These are phyloP conservation scores for Hyphopichia fennica DNA, from an alignment of 1,139 yeast genomes.

Conservation along the genomic window DNA sequence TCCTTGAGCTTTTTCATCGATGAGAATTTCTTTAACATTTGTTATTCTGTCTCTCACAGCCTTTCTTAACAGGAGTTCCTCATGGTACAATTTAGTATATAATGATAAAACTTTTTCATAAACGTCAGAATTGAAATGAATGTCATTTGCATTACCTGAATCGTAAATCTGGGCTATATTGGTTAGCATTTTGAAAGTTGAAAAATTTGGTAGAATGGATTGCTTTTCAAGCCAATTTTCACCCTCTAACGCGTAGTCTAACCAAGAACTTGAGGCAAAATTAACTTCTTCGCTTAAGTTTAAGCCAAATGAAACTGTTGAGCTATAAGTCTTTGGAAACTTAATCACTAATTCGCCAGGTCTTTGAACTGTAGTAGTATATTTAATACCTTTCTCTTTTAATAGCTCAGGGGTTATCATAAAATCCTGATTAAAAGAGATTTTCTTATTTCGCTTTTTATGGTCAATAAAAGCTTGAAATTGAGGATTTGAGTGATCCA, in stretches of 20 bases:
- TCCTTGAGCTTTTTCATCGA: constrained; percentile 30
- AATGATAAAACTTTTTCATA: constrained; percentile 29
- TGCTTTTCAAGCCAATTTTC: constrained; percentile 56
- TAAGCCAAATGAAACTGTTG: constrained; percentile 54
- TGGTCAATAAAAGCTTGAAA: constrained; percentile 28
- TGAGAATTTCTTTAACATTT: constrained; percentile 27
- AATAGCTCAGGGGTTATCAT: constrained; percentile 51
- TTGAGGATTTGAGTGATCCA: constrained; percentile 20
- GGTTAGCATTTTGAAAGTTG: constrained; percentile 46
- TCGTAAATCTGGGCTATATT: constrained; percentile 48
- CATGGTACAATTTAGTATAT: constrained; percentile 27
- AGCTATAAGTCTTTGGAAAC: constrained; percentile 55
- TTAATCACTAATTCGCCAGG: constrained; percentile 63
- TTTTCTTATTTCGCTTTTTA: constrained; percentile 7
- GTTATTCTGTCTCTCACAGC: constrained; percentile 29
- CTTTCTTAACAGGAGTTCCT: constrained; percentile 45
- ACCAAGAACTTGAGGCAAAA: constrained; percentile 63
- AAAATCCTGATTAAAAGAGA: constrained; percentile 35
- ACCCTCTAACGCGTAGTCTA: constrained; percentile 47
- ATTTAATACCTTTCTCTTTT: constrained; percentile 46
- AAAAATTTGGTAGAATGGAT: constrained; percentile 49
- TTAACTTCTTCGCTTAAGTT: constrained; percentile 55
- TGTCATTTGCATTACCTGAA: constrained; percentile 22
- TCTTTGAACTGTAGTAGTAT: constrained; percentile 48
- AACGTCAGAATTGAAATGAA: constrained; percentile 29